These are phyloP conservation scores for Populus hybrid DNA, from an alignment of 441 rosid genomes.

Conservation along the genomic window DNA sequence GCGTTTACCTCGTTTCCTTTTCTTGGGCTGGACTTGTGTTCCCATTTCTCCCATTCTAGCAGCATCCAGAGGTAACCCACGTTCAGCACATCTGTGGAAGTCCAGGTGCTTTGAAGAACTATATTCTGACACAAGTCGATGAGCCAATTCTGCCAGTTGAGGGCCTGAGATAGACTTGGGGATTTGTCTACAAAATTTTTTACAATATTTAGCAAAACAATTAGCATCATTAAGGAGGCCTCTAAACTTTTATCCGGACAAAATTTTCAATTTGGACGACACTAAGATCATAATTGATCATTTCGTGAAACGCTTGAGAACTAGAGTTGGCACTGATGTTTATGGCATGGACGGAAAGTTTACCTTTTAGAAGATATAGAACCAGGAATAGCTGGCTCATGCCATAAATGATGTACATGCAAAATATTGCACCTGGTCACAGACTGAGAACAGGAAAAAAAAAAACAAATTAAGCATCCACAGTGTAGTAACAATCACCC, in stretches of 20 bases:
- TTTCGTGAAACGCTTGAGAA: background rate
- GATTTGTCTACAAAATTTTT: conserved; percentile 4
- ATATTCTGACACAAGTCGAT: background rate
- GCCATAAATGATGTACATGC: background rate
- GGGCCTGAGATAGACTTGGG: conserved; percentile 7
- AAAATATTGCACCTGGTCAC: conserved; percentile 5
- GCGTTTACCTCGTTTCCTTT: background rate
- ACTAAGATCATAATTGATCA: background rate
- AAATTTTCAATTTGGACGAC: too few species aligned
- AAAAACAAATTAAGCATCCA: background rate
- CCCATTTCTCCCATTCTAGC: background rate
- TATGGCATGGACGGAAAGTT: background rate
- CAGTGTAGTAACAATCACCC: background rate
- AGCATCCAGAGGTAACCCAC: background rate
- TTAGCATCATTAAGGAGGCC: background rate
- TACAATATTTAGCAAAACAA: background rate
- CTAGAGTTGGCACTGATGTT: background rate
- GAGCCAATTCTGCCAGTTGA: conserved; percentile 8
- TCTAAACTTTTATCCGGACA: too few species aligned
- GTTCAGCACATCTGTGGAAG: background rate
- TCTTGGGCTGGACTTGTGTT: background rate
- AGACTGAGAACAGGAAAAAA: conserved; percentile 1
- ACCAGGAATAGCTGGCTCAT: background rate
- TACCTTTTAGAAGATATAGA: conserved; percentile 16
- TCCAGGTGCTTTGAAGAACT: conserved; percentile 3